Percentiles rank a stretch among this genome's conserved stretches.
Conservation (phyloP, 305 asterid species). For the Withania somnifera region DNA sequence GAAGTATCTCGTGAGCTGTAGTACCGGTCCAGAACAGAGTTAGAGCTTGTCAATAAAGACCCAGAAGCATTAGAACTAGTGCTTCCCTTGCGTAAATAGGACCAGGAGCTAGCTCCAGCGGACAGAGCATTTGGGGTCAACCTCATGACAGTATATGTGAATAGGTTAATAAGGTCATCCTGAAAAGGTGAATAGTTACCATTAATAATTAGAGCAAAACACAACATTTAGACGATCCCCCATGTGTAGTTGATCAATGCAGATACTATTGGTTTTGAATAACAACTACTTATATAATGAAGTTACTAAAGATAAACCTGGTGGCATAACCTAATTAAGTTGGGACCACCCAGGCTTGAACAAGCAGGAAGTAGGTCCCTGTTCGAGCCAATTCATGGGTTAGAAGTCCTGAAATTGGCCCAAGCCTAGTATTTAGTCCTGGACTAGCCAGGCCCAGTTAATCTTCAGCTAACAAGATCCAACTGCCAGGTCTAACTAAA, state of each 20-base stretch:
- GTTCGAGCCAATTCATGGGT: background rate
- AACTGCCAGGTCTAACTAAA: background rate
- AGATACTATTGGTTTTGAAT: background rate
- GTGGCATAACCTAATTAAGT: background rate
- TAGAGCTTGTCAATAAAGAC: slow-evolving; percentile 38
- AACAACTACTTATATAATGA: background rate
- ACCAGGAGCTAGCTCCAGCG: slow-evolving; percentile 62
- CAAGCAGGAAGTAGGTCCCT: background rate
- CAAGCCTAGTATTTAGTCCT: background rate
- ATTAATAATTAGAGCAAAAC: background rate
- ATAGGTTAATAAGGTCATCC: slow-evolving; percentile 75
- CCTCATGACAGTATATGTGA: slow-evolving; percentile 80
- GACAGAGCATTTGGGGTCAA: slow-evolving; percentile 76
- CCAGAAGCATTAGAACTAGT: slow-evolving; percentile 38
- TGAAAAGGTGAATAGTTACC: slow-evolving; percentile 21
- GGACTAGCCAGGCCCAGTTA: background rate
- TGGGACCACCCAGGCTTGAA: background rate
- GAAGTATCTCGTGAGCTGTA: slow-evolving; percentile 42
- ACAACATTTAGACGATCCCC: background rate
- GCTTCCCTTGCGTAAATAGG: slow-evolving; percentile 48
- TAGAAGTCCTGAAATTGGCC: background rate
- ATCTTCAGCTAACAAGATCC: background rate
- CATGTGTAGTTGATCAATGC: background rate
- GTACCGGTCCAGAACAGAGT: slow-evolving; percentile 35
- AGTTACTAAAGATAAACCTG: background rate